phyloP scores from a whole-genome alignment of 2,329 filamentous ascomycete genomes.

The Cladophialophora chaetospira region DNA sequence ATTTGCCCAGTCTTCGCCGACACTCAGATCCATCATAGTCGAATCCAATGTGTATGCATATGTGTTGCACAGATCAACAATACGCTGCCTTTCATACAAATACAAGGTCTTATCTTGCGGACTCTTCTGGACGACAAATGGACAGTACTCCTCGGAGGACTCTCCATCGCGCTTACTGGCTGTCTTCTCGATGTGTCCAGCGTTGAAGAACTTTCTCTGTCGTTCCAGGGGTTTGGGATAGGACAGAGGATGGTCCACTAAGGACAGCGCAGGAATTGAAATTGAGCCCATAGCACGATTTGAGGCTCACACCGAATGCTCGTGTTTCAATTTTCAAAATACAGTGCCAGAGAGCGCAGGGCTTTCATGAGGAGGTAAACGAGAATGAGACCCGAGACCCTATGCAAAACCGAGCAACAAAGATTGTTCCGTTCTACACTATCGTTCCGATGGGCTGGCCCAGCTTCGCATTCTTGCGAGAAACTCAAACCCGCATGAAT shows the following conservation, averaged over 20 bases:
- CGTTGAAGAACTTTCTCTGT: conserved; percentile 1
- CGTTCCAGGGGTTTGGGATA: neutral
- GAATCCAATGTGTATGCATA: conserved; percentile 13
- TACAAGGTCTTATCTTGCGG: conserved; percentile 10
- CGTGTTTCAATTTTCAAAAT: neutral
- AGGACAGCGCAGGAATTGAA: neutral
- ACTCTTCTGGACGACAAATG: conserved; percentile 8
- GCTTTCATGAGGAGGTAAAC: too few relatives aligned
- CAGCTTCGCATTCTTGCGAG: too few relatives aligned
- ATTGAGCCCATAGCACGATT: conserved; percentile 2
- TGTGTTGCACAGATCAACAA: conserved; percentile 9
- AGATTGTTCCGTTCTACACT: too few relatives aligned
- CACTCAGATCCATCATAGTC: conserved; percentile 9
- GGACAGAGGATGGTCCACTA: conserved; percentile 1
- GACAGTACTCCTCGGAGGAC: neutral
- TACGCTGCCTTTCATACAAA: conserved; percentile 8
- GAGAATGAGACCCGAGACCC: too few relatives aligned
- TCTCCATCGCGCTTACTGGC: neutral
- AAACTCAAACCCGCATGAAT: neutral
- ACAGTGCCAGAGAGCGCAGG: too few relatives aligned
- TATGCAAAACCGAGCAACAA: too few relatives aligned
- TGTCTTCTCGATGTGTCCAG: neutral
- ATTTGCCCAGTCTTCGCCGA: conserved; percentile 12
- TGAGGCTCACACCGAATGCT: neutral
- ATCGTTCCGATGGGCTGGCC: too few relatives aligned